Percentiles rank a stretch among this genome's conserved stretches.
Evolutionary conservation across 768 basidiomycete genomes (phyloP).

Genomic region (Boletus sp.): DNA sequence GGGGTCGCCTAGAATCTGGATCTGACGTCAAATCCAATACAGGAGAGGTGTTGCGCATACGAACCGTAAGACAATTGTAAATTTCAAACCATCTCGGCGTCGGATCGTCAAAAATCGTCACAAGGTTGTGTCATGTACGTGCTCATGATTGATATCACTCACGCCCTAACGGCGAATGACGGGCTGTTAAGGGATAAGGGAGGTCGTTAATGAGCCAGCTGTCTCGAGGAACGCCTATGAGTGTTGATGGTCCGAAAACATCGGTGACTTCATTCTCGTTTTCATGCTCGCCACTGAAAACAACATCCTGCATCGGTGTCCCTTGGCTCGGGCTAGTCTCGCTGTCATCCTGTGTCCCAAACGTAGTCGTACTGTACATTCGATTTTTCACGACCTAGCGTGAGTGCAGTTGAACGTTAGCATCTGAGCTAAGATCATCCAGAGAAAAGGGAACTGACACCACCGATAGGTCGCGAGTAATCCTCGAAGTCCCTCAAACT

Average conservation of each 20-base stretch:
- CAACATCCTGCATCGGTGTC: constrained; percentile 2
- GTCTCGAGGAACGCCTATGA: neutral
- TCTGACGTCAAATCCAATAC: neutral
- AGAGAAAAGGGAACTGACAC: constrained; percentile 19
- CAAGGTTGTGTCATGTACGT: neutral
- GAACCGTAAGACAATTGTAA: constrained; percentile 8
- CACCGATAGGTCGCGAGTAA: constrained; percentile 33
- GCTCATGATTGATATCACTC: neutral
- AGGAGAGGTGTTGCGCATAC: neutral
- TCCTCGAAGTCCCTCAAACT: constrained; percentile 35
- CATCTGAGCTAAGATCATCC: neutral
- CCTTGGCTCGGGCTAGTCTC: constrained; percentile 12
- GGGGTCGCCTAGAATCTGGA: constrained; percentile 8
- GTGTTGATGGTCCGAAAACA: constrained; percentile 7
- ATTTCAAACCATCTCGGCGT: neutral
- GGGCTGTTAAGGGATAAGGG: neutral
- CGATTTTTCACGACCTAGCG: constrained; percentile 29
- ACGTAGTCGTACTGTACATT: constrained; percentile 34
- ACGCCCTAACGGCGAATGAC: neutral
- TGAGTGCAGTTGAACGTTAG: neutral
- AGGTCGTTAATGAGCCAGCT: constrained; percentile 12
- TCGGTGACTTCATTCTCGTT: constrained; percentile 4
- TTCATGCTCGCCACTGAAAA: neutral
- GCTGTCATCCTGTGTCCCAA: constrained; percentile 27
- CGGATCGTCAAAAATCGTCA: constrained; percentile 6